Evolutionary conservation across 2,329 filamentous ascomycete genomes (phyloP), one percentile per base, ranked within the genome.

Genomic region (Fusarium denticulatum): DNA sequence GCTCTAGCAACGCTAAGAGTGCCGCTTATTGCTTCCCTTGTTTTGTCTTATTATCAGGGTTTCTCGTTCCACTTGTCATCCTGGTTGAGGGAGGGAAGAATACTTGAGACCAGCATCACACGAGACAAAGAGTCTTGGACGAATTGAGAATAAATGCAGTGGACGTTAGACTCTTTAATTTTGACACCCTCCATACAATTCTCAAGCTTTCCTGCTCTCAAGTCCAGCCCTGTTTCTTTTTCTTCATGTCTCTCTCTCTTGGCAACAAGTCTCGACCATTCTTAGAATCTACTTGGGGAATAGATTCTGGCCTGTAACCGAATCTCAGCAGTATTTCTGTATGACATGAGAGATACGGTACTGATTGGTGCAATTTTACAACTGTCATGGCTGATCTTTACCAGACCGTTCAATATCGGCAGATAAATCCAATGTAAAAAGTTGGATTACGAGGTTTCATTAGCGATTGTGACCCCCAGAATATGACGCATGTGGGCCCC

Each of bases 401-500:
- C 34, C 50, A n/a, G 9, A 28, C 15, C n/a, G 3, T 36, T 28
- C 36, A 40, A 50, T 22, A 14, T 66, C 60, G 60, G 66, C 52
- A 69, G 50, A 69, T 59, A 45, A 39, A 40, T 28, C 42, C n/a
- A 28, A 55, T 57, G 26, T 40, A 43, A 62, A 12, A 39, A 39
- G 37, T 32, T 26, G 46, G 42, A 50, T 55, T 58, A 26, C 34
- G 49, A 70, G 66, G 66, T 69, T 69, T 47, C 67, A 69, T 69
- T 26, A 70, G 42, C 55, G 59, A 69, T 47, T 69, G 46, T 65
- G 46, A 70, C 66, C 67, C 67, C 67, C 37, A 30, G 67, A 56
- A 71, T 67, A 71, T 57, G 62, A 67, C 67, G 67, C 55, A 62
- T 59, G 61, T 67, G 67, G 67, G 56, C 40, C 67, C 26, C 32